Percentiles rank a stretch among this genome's conserved stretches.
These are phyloP conservation scores for Cryptosporidium bovis DNA, from an alignment of 169 alveolate genomes.

Conservation along the genomic window DNA sequence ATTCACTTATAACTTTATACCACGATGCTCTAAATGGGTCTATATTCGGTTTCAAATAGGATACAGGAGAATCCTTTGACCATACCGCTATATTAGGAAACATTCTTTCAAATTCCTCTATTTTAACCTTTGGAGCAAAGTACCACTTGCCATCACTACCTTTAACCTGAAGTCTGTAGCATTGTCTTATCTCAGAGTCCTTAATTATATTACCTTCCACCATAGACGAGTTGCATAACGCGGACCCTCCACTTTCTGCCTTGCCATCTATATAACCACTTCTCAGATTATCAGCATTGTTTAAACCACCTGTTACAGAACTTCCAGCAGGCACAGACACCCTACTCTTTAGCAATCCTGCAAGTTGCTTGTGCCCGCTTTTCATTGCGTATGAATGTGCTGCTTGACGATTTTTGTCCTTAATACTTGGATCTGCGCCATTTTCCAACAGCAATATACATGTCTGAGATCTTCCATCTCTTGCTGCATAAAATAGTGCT, in stretches of 20 bases:
- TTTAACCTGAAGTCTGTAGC: slow-evolving; percentile 83
- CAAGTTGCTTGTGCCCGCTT: slow-evolving; percentile 88
- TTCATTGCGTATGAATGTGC: slow-evolving; percentile 91
- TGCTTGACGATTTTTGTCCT: slow-evolving; percentile 89
- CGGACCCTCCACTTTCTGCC: slow-evolving; percentile 6
- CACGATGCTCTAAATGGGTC: slow-evolving; percentile 85
- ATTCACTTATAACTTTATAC: slow-evolving; percentile 80
- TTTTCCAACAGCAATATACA: slow-evolving; percentile 87
- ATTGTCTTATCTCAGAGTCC: slow-evolving; percentile 75
- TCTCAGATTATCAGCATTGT: slow-evolving; percentile 8
- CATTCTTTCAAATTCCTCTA: slow-evolving; percentile 84
- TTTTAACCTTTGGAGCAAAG: slow-evolving; percentile 86
- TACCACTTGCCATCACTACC: slow-evolving; percentile 86
- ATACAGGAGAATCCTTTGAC: slow-evolving; percentile 81
- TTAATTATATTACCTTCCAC: slow-evolving; percentile 28
- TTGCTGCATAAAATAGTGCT: slow-evolving; percentile 91
- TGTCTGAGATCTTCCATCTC: slow-evolving; percentile 91
- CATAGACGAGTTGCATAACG: slow-evolving; percentile 11
- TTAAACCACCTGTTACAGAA: not conserved
- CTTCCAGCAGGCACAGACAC: not conserved
- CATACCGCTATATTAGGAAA: slow-evolving; percentile 87
- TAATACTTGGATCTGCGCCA: slow-evolving; percentile 86
- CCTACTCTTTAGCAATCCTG: slow-evolving; percentile 80
- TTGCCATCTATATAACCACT: slow-evolving; percentile 5
- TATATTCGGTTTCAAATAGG: slow-evolving; percentile 77